Evolutionary conservation across 768 basidiomycete genomes (phyloP).

Genomic region (Gloeopeniophorella convolvens): DNA sequence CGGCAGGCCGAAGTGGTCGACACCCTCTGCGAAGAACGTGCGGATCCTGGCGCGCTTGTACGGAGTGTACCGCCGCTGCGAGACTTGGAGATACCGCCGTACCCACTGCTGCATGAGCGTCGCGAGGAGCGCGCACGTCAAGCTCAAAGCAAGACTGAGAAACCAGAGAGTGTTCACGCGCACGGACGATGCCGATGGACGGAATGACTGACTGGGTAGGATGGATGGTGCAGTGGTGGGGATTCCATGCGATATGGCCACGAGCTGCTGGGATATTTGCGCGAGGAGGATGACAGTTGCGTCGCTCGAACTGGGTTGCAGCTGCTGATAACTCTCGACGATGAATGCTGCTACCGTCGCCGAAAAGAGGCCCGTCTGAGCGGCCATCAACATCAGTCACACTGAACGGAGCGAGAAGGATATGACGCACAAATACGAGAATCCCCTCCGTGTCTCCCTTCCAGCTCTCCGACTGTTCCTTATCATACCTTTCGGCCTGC

Average conservation of each 20-base stretch:
- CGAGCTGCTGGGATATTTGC: slow-evolving; percentile 18
- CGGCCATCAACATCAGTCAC: neutral
- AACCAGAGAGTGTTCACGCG: slow-evolving; percentile 18
- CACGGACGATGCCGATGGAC: slow-evolving; percentile 1
- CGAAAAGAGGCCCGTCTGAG: slow-evolving; percentile 25
- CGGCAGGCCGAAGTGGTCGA: slow-evolving; percentile 16
- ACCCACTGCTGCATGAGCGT: slow-evolving; percentile 21
- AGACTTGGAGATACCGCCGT: slow-evolving; percentile 13
- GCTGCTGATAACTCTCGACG: slow-evolving; percentile 19
- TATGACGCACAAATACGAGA: slow-evolving; percentile 19
- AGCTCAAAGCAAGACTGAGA: slow-evolving; percentile 16
- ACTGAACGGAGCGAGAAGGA: neutral
- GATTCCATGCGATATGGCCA: slow-evolving; percentile 2
- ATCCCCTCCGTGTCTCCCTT: slow-evolving; percentile 22
- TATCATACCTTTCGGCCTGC: slow-evolving; percentile 16
- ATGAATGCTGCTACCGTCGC: slow-evolving; percentile 24
- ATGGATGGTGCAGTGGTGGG: slow-evolving; percentile 2
- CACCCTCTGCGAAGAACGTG: slow-evolving; percentile 15
- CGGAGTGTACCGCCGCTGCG: slow-evolving; percentile 12
- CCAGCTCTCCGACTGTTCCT: slow-evolving; percentile 17
- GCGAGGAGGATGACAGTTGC: slow-evolving; percentile 10
- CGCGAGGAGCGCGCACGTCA: slow-evolving; percentile 18
- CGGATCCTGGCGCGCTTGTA: slow-evolving; percentile 18
- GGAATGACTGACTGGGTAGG: neutral
- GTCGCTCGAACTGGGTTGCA: slow-evolving; percentile 16